These are phyloP conservation scores for Fusarium algeriense DNA, from an alignment of 2,329 filamentous ascomycete genomes.

Conservation along the genomic window DNA sequence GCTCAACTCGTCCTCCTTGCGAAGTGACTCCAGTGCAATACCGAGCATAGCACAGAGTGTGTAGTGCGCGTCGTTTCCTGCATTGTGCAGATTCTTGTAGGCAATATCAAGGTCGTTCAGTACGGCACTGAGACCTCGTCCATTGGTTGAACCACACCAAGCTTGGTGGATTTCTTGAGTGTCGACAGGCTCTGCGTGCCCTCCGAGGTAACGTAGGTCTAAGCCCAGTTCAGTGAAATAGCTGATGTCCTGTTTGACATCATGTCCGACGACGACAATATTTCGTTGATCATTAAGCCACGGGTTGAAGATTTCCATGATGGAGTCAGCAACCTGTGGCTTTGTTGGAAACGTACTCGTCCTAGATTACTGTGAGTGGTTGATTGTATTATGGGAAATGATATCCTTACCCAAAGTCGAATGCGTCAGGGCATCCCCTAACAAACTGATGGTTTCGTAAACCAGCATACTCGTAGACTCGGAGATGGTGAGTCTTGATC, in stretches of 20 bases:
- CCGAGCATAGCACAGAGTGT: constrained; percentile 80
- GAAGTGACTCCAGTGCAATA: constrained; percentile 46
- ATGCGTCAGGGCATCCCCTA: constrained; percentile 77
- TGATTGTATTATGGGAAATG: not conserved
- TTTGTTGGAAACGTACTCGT: constrained; percentile 57
- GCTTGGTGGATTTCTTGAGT: constrained; percentile 78
- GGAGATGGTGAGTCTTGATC: constrained; percentile 80
- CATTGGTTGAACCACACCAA: constrained; percentile 65
- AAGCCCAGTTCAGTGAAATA: constrained; percentile 77
- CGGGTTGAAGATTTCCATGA: constrained; percentile 55
- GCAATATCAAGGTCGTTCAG: constrained; percentile 73
- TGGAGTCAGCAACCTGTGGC: constrained; percentile 49
- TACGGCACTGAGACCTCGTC: constrained; percentile 69
- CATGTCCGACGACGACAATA: constrained; percentile 85
- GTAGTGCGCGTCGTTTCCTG: constrained; percentile 86
- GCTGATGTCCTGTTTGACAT: constrained; percentile 73
- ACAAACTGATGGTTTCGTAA: constrained; percentile 77
- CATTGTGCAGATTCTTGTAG: constrained; percentile 82
- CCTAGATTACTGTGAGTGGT: constrained; percentile 48
- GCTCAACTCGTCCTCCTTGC: constrained; percentile 39
- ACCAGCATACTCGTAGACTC: constrained; percentile 76
- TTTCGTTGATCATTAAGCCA: constrained; percentile 55
- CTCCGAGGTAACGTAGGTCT: constrained; percentile 63
- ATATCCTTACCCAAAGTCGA: constrained; percentile 78
- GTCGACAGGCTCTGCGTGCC: constrained; percentile 75